These are phyloP conservation scores for Blepharisma japonicum DNA, from an alignment of 73 alveolate species.

Conservation along the genomic window DNA sequence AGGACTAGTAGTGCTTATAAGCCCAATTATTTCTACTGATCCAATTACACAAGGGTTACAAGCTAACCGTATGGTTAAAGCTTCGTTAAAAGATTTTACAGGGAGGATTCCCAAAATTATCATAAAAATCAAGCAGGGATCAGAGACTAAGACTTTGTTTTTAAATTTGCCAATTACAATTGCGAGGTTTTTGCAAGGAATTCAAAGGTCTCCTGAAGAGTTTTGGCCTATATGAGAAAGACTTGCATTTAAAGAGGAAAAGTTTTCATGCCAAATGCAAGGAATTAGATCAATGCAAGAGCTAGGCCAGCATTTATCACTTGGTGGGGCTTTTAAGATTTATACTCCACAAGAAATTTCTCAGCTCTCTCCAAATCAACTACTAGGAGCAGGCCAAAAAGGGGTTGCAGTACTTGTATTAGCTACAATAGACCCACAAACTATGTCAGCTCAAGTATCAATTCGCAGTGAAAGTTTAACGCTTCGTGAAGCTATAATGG, in stretches of 20 bases:
- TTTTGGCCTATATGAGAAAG: slow-evolving; percentile 1
- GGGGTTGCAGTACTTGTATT: neutral
- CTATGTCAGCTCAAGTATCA: too few species aligned
- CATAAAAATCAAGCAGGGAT: neutral
- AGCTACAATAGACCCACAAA: too few species aligned
- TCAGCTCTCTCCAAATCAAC: neutral
- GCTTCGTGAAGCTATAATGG: too few species aligned
- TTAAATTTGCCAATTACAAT: neutral
- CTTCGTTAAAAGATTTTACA: neutral
- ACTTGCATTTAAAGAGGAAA: slow-evolving; percentile 14
- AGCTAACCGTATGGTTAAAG: slow-evolving; percentile 17
- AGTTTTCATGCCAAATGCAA: neutral
- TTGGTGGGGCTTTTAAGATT: neutral
- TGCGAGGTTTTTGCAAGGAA: slow-evolving; percentile 23
- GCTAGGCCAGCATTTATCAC: neutral
- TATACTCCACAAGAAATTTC: neutral
- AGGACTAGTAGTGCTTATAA: neutral
- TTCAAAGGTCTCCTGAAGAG: neutral
- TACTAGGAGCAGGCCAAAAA: slow-evolving; percentile 16
- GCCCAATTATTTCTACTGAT: slow-evolving; percentile 11
- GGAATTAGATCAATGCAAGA: neutral
- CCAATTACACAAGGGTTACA: neutral
- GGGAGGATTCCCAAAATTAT: neutral
- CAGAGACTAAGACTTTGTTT: neutral
- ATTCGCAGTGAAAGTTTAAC: too few species aligned